phyloP scores from a whole-genome alignment of 768 basidiomycete genomes.

The Sporobolomyces pararoseus region DNA sequence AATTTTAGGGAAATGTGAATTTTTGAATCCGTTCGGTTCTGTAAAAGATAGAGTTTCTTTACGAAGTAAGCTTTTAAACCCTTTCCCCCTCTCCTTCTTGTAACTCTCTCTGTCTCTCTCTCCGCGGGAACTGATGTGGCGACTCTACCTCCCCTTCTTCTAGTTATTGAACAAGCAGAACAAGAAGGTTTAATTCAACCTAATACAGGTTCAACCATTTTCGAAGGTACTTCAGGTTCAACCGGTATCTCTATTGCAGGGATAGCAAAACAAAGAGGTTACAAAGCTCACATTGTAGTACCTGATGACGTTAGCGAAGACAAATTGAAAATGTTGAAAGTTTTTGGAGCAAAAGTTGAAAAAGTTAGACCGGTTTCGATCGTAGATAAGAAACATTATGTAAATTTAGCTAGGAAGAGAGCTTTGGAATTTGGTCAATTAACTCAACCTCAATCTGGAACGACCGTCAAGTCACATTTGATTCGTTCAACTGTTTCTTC shows the following conservation, averaged over 20 bases:
- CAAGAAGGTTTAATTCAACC: constrained; percentile 73
- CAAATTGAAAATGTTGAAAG: constrained; percentile 76
- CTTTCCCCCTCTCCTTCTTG: too few species aligned
- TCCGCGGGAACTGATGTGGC: too few species aligned
- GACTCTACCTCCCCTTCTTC: too few species aligned
- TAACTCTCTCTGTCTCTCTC: too few species aligned
- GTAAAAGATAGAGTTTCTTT: constrained; percentile 97
- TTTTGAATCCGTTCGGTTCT: constrained; percentile 92
- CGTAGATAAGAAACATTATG: constrained; percentile 83
- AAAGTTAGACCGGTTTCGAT: constrained; percentile 91
- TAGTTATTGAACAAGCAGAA: constrained; percentile 86
- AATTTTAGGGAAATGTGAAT: constrained; percentile 67
- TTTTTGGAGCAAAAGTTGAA: constrained; percentile 84
- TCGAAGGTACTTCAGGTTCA: constrained; percentile 94
- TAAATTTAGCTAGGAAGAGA: constrained; percentile 79
- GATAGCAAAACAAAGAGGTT: constrained; percentile 57
- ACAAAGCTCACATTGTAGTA: constrained; percentile 40
- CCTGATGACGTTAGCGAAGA: constrained; percentile 60
- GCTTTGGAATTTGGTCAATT: constrained; percentile 66
- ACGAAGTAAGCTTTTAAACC: constrained; percentile 51
- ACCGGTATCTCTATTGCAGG: constrained; percentile 96
- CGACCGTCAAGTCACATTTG: too few species aligned
- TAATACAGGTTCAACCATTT: constrained; percentile 82
- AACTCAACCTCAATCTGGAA: neutral
- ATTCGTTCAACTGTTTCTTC: constrained; percentile 15